Percentiles rank a stretch among this genome's conserved stretches.
phyloP scores from a whole-genome alignment of 345 rosid species.

The Capsella bursapastoris region DNA sequence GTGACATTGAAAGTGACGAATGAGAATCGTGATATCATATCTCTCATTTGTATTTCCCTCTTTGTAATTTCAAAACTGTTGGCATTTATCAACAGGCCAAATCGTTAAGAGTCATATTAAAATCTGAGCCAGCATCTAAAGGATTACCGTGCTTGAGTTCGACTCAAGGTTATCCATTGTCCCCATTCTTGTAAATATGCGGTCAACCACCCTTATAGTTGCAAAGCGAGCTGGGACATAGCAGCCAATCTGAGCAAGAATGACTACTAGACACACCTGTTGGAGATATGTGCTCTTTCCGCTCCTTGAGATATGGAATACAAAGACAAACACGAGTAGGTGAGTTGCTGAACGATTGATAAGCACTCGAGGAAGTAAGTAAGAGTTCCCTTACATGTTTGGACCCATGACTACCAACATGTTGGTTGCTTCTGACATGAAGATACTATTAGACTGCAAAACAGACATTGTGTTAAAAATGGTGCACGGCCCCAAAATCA shows the following conservation, averaged over 20 bases:
- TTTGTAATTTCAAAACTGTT: not conserved
- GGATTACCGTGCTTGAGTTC: conserved; percentile 88
- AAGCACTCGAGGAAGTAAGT: conserved; percentile 12
- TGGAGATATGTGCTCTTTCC: conserved; percentile 99
- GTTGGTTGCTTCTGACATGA: conserved; percentile 92
- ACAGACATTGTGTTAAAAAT: conserved; percentile 18
- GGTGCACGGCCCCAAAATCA: not conserved
- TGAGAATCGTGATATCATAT: conserved; percentile 14
- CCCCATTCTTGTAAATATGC: conserved; percentile 97
- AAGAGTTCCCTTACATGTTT: conserved; percentile 75
- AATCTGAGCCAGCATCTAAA: conserved; percentile 24
- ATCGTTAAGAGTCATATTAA: conserved; percentile 4
- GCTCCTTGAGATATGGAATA: conserved; percentile 64
- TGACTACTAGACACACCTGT: conserved; percentile 88
- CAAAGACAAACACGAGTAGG: conserved; percentile 30
- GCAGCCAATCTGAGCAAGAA: conserved; percentile 97
- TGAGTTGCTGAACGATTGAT: conserved; percentile 22
- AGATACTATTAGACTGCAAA: conserved; percentile 88
- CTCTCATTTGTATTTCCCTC: not conserved
- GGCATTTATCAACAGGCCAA: conserved; percentile 26
- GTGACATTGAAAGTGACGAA: conserved; percentile 39
- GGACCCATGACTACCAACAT: conserved; percentile 91
- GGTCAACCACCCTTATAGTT: conserved; percentile 82
- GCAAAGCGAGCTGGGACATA: conserved; percentile 91
- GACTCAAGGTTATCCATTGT: conserved; percentile 84